phyloP scores from a whole-genome alignment of 192 early-diverging fungal species.

The Funneliformis geosporum region DNA sequence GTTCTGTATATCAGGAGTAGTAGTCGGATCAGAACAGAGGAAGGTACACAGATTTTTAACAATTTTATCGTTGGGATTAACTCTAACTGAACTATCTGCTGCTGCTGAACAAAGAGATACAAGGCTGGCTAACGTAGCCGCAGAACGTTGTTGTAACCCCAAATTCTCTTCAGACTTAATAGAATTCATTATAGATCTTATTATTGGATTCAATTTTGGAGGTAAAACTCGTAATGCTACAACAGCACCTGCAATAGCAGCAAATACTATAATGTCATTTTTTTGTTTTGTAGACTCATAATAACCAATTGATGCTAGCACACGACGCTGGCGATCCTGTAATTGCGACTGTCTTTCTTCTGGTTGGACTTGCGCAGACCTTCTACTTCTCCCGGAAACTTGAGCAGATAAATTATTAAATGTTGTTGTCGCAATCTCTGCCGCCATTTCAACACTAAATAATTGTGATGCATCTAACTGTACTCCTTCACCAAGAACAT shows the following conservation, averaged over 20 bases:
- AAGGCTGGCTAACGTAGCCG: constrained; percentile 53
- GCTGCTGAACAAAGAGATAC: constrained; percentile 49
- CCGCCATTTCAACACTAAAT: constrained; percentile 63
- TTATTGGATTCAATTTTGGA: constrained; percentile 77
- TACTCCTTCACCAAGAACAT: constrained; percentile 40
- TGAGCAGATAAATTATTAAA: constrained; percentile 50
- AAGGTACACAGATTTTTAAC: constrained; percentile 84
- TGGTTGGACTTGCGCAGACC: constrained; percentile 30
- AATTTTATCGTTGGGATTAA: constrained; percentile 79
- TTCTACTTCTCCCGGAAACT: constrained; percentile 40
- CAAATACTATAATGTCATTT: constrained; percentile 67
- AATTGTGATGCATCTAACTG: constrained; percentile 28
- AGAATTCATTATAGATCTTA: constrained; percentile 81
- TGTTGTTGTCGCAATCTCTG: constrained; percentile 42
- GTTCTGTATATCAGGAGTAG: constrained; percentile 64
- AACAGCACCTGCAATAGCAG: constrained; percentile 77
- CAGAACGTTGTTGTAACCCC: constrained; percentile 55
- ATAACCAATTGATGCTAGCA: constrained; percentile 62
- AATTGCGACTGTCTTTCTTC: constrained; percentile 33
- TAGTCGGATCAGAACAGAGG: constrained; percentile 78
- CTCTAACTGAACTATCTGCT: constrained; percentile 42
- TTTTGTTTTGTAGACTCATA: constrained; percentile 64
- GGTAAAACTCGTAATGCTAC: constrained; percentile 79
- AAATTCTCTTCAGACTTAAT: constrained; percentile 63
- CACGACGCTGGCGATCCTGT: constrained; percentile 63